Evolutionary conservation across 2,329 filamentous ascomycete species (phyloP).

Genomic region (Intubia oerlemansii): DNA sequence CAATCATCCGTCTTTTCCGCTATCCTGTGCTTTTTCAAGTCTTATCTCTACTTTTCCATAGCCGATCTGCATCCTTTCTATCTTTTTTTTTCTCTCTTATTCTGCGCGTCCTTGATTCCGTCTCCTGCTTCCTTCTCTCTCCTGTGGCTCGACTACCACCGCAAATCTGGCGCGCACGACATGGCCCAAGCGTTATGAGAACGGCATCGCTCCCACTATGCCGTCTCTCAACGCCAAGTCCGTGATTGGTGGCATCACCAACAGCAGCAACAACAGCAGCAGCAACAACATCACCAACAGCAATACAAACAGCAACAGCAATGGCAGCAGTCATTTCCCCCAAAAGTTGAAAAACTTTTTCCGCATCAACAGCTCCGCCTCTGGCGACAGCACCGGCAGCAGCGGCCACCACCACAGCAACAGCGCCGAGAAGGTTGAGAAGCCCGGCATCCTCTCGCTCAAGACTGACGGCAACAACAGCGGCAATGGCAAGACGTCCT

Average conservation of each 20-base stretch:
- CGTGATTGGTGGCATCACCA: constrained; percentile 34
- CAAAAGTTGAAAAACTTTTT: constrained; percentile 53
- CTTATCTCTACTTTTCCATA: no score
- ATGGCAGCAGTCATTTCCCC: constrained; percentile 38
- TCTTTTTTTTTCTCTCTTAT: background rate
- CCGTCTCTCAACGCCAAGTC: constrained; percentile 24
- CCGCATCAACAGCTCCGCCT: constrained; percentile 34
- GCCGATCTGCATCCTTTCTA: no score
- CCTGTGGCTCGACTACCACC: no score
- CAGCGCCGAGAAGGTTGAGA: constrained; percentile 8
- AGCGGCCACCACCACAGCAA: constrained; percentile 16
- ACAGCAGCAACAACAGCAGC: constrained; percentile 22
- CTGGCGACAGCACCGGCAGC: constrained; percentile 11
- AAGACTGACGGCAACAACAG: background rate
- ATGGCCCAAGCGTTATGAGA: constrained; percentile 10
- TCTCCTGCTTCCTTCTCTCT: no score
- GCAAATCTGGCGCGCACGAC: constrained; percentile 7
- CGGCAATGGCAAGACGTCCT: constrained; percentile 17
- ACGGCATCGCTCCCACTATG: constrained; percentile 8
- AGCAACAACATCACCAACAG: constrained; percentile 3
- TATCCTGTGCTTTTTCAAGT: no score
- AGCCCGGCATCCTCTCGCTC: constrained; percentile 3
- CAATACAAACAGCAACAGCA: constrained; percentile 16
- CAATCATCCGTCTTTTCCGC: no score
- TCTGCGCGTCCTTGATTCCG: no score